Evolutionary conservation across 371 early-diverging fungal species (phyloP), one percentile per base, ranked within the genome.

Genomic region (Rhizopus stolonifer): DNA sequence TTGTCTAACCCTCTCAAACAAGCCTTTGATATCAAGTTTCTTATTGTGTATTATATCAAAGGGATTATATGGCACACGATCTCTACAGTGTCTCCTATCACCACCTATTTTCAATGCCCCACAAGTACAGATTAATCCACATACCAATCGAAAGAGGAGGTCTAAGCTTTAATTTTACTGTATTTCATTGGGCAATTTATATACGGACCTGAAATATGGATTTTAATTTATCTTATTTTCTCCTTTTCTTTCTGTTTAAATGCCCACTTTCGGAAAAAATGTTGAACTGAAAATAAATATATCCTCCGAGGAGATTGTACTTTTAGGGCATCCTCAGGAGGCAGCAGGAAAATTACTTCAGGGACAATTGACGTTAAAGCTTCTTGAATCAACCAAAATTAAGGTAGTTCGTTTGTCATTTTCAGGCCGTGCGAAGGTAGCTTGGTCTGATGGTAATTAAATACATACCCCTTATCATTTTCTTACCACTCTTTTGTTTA

Each of bases 391-490:
- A 2, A 67, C 51, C 33, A 67, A 60, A 46, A 48, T 67, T 15
- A 54, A 53, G 38, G 39, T 60, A 7, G 48, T 67, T 1, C n/a
- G 18, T 14, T 43, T 67, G 24, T 50, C 44, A 17, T 67, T 67
- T 48, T 43, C 47, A 9, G 68, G 68, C 1, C 63, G 56, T 50
- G 60, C 63, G 60, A 60, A 57, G 31, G 64, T 67, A 7, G 42
- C 53, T 15, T 67, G 64, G 64, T 53, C 64, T 15, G 68, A 67
- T 53, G 59, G 65, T 65, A 65, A 39, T 25, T 29, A 29, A 29
- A 29, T 4, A 29, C 31, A 10, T 29, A 7, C 31, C n/a, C n/a
- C n/a, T n/a, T 29, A 3, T 21, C 9, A 14, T 5, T 3, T 3
- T 3, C 13, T 32, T 19, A 29, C 7, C 13, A 13, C 21, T 18